These are phyloP conservation scores for Ganoderma sinense DNA, from an alignment of 1,284 basidiomycete genomes.

Conservation along the genomic window DNA sequence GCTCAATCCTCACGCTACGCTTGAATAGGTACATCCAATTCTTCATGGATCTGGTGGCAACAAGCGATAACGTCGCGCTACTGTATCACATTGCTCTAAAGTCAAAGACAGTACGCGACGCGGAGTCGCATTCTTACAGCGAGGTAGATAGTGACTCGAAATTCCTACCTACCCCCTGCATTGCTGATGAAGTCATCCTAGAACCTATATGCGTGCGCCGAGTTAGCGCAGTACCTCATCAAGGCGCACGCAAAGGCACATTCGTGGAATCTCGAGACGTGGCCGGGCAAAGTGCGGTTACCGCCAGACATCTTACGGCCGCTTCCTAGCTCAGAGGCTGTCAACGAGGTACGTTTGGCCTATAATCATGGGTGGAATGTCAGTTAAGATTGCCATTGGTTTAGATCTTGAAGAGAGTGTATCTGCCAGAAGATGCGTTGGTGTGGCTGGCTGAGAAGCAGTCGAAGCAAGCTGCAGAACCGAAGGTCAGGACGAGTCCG, in stretches of 20 bases:
- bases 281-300: constrained; percentile 83
- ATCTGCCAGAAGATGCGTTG: constrained; percentile 67
- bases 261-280: constrained; percentile 82
- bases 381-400: background rate
- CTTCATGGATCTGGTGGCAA: constrained; percentile 82
- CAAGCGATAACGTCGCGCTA: constrained; percentile 81
- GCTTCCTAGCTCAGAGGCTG: constrained; percentile 66
- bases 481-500: constrained; percentile 27
- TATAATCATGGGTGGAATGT: background rate
- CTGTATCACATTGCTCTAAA: constrained; percentile 86
- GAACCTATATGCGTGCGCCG: constrained; percentile 91
- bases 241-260: constrained; percentile 70
- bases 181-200: constrained; percentile 41
- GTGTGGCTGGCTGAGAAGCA: constrained; percentile 58
- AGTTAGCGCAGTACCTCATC: constrained; percentile 90
- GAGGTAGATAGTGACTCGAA: constrained; percentile 55
- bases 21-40: constrained; percentile 84
- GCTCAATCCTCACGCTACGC: background rate
- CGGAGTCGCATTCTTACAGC: constrained; percentile 67
- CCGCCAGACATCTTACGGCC: constrained; percentile 85
- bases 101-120: constrained; percentile 88
- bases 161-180: constrained; percentile 3
- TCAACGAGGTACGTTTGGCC: constrained; percentile 57
- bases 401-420: constrained; percentile 70
- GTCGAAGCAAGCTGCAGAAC: constrained; percentile 32